Evolutionary conservation across 2,329 filamentous ascomycete genomes (phyloP), one percentile per base, ranked within the genome.

Genomic region (Alternaria longipes): DNA sequence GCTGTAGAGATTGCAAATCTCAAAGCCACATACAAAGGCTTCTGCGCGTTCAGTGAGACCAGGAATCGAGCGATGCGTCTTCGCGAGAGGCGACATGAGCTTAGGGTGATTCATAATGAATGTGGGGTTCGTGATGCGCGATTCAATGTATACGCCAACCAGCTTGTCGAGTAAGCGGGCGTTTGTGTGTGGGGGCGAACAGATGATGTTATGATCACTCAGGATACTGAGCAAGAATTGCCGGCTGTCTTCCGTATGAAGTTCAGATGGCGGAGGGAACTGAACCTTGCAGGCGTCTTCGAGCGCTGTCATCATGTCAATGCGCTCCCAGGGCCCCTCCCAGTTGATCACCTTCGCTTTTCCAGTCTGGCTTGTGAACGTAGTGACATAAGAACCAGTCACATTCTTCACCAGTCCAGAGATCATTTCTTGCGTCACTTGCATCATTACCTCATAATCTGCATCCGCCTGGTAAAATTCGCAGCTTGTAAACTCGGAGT

Each of bases 41-140:
- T 99, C 95, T 80, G 98, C 98, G 57, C 95, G 91, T 84, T 99
- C 95, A 79, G 93, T 97, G 91, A 99, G 67, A 68, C 69, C 95
- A 54, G 90, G 86, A 65, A 88, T 87, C 45, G 85, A 82, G 68
- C 95, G 91, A 81, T 97, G 92, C 80, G 94, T 94, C 86, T 99
- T 99, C 84, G 95, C 95, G 18, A 99, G 86, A 9, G 95, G 95
- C n/a, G 91, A 95, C 94, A 98, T 96, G 86, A 93, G 90, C 76
- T 91, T 79, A 8, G 81, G 89, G 80, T 97, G 92, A 14, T 91
- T 91, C 5, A 85, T 90, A 79, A 96, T 95, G 83, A 95, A 95
- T 36, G 92, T 97, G 2, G 95, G 94, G 85, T 94, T 97, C 79
- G 97, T 86, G 80, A 92, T 96, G 68, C 90, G 94, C 78, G 93